Evolutionary conservation across 1,284 basidiomycete genomes (phyloP).

Genomic region (Sporisorium sorghi): DNA sequence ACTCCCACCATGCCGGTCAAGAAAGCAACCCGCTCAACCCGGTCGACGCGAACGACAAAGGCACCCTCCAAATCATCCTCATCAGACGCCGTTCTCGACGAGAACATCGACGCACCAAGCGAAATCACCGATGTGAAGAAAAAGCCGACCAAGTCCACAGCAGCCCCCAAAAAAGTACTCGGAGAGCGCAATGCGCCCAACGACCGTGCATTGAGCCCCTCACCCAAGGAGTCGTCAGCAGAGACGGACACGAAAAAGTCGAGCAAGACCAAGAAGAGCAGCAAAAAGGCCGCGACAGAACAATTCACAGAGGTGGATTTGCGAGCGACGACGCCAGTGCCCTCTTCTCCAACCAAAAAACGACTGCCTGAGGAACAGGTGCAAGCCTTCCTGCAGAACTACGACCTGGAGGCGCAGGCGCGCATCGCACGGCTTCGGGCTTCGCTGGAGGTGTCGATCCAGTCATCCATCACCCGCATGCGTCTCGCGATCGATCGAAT

Average conservation of each 20-base stretch:
- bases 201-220: constrained; percentile 13
- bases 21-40: constrained; percentile 33
- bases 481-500: constrained; percentile 39
- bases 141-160: constrained; percentile 13
- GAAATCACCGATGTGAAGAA: constrained; percentile 7
- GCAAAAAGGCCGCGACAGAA: constrained; percentile 6
- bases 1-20: constrained; percentile 34
- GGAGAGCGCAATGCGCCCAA: constrained; percentile 36
- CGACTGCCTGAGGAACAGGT: constrained; percentile 53
- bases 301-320: constrained; percentile 1
- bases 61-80: constrained; percentile 31
- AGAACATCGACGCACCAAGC: constrained; percentile 13
- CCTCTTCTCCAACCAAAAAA: constrained; percentile 25
- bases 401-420: constrained; percentile 48
- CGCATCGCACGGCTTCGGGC: constrained; percentile 24
- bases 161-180: constrained; percentile 28
- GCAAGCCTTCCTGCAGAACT: constrained; percentile 45
- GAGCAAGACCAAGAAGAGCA: constrained; percentile 17
- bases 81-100: constrained; percentile 27
- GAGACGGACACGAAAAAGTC: constrained; percentile 5
- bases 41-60: constrained; percentile 40
- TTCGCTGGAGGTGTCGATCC: constrained; percentile 29
- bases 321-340: constrained; percentile 29
- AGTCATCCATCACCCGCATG: constrained; percentile 37
- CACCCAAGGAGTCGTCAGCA: constrained; percentile 2